Evolutionary conservation across 805 yeast genomes (phyloP).

Genomic region (Ascoidea rubescens): DNA sequence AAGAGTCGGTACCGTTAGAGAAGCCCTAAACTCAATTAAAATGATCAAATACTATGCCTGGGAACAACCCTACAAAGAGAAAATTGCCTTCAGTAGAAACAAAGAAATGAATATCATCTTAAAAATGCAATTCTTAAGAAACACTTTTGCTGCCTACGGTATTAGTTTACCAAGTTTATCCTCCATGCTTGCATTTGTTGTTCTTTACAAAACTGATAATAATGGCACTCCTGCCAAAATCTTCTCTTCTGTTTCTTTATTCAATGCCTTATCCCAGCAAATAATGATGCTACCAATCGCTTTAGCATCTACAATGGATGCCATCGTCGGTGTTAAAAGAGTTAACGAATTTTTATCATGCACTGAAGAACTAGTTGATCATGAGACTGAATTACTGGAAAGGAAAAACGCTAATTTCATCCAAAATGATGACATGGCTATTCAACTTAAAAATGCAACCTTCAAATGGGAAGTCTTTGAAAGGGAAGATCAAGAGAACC

Average conservation of each 20-base stretch:
- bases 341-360: constrained; percentile 22
- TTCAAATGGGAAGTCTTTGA: constrained; percentile 45
- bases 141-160: constrained; percentile 24
- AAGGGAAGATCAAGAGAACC: not conserved
- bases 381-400: constrained; percentile 7
- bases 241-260: constrained; percentile 27
- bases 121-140: constrained; percentile 52
- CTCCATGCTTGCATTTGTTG: constrained; percentile 5
- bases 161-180: constrained; percentile 17
- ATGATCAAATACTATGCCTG: constrained; percentile 83
- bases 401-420: constrained; percentile 3
- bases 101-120: constrained; percentile 50
- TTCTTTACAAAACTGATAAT: constrained; percentile 29
- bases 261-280: constrained; percentile 23
- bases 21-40: constrained; percentile 64
- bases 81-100: constrained; percentile 39
- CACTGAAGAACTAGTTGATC: constrained; percentile 18
- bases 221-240: constrained; percentile 12
- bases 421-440: constrained; percentile 21
- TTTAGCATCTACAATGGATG: constrained; percentile 27
- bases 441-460: constrained; percentile 33
- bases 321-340: constrained; percentile 23
- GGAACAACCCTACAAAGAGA: constrained; percentile 65
- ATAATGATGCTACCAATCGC: constrained; percentile 29
- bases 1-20: constrained; percentile 67